phyloP scores from a whole-genome alignment of 2,329 filamentous ascomycete species.

The Sarocladiaceae sp. region DNA sequence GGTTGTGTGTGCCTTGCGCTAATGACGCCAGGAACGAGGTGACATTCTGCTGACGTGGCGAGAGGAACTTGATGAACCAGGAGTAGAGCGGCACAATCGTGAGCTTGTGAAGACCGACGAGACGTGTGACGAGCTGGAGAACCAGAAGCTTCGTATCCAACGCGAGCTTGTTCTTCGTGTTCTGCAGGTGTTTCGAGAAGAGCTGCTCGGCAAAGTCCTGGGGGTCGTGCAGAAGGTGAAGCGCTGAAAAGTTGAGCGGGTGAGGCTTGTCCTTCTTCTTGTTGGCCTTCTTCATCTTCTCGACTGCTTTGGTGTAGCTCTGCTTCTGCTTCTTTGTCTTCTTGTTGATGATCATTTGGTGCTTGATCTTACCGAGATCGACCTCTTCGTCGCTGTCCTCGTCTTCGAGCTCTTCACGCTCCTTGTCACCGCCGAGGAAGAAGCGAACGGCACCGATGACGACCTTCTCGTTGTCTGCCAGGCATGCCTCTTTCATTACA shows the following conservation, averaged over 20 bases:
- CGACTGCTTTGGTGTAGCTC: constrained; percentile 73
- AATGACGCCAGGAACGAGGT: constrained; percentile 91
- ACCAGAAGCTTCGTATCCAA: constrained; percentile 89
- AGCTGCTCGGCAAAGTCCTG: constrained; percentile 89
- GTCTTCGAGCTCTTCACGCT: constrained; percentile 88
- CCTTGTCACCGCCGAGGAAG: constrained; percentile 94
- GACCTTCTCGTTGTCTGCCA: constrained; percentile 92
- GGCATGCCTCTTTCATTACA: constrained; percentile 90
- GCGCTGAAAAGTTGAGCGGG: constrained; percentile 89
- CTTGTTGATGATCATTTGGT: constrained; percentile 90
- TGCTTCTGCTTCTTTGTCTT: constrained; percentile 87
- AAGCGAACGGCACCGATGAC: constrained; percentile 83
- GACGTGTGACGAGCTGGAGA: constrained; percentile 81
- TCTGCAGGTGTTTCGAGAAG: constrained; percentile 88
- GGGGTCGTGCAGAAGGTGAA: constrained; percentile 90
- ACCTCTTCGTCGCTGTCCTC: constrained; percentile 77
- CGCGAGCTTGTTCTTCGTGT: constrained; percentile 76
- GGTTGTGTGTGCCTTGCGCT: constrained; percentile 84
- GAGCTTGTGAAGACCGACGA: constrained; percentile 90
- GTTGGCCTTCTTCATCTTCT: constrained; percentile 78
- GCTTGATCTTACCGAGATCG: constrained; percentile 77
- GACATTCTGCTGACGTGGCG: constrained; percentile 81
- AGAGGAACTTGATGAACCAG: constrained; percentile 91
- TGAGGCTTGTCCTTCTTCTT: constrained; percentile 85
- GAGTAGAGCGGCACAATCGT: constrained; percentile 89